Conservation (phyloP, 768 basidiomycete species). For the Imleria badia region DNA sequence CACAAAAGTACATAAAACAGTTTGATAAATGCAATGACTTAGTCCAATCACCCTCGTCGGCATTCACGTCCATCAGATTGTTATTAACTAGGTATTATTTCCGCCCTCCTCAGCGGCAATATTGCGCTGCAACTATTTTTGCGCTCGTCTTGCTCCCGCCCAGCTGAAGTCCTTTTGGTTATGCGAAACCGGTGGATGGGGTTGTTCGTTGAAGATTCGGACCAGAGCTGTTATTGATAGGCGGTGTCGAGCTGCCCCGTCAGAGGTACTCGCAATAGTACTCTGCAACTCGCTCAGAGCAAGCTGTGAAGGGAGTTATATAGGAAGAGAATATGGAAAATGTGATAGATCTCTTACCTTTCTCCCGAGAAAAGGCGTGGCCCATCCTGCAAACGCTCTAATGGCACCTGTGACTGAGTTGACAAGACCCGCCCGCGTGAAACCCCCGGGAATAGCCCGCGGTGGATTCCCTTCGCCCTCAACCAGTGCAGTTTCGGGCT, state of each 20-base stretch:
- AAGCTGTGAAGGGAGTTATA: constrained; percentile 43
- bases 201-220: not conserved
- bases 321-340: not conserved
- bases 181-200: constrained; percentile 29
- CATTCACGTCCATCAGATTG: constrained; percentile 91
- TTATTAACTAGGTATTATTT: constrained; percentile 67
- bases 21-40: constrained; percentile 30
- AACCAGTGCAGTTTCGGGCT: constrained; percentile 58
- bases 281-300: constrained; percentile 72
- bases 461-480: constrained; percentile 35
- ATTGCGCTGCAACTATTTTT: constrained; percentile 50
- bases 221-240: constrained; percentile 1
- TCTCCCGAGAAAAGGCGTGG: constrained; percentile 85
- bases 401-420: constrained; percentile 91
- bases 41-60: constrained; percentile 96
- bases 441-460: constrained; percentile 30
- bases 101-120: constrained; percentile 36
- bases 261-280: constrained; percentile 46
- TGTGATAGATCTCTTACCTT: constrained; percentile 51
- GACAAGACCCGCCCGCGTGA: constrained; percentile 48
- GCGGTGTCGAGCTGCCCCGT: constrained; percentile 47
- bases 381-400: constrained; percentile 92
- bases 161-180: constrained; percentile 66
- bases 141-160: constrained; percentile 52
- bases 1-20: not conserved